Evolutionary conservation across 352 stramenopile genomes (phyloP).

Genomic region (Phytophthora pinifolia): DNA sequence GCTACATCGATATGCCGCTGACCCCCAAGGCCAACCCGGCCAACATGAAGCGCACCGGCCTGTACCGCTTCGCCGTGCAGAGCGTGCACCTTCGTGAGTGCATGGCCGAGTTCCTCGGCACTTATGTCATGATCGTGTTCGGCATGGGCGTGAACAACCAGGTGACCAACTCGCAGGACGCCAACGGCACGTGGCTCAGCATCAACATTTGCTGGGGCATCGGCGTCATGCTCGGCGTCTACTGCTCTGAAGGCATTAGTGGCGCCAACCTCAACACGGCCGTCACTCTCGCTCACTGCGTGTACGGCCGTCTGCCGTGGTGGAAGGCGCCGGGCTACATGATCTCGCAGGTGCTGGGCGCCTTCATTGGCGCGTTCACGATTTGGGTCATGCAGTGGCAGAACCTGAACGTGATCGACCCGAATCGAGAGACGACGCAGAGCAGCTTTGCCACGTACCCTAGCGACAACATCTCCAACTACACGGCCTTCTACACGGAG

Average conservation of each 20-base stretch:
- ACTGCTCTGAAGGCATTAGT: slow-evolving; percentile 42
- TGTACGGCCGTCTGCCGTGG: slow-evolving; percentile 40
- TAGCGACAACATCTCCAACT: slow-evolving; percentile 35
- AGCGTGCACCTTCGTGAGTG: slow-evolving; percentile 41
- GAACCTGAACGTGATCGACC: slow-evolving; percentile 44
- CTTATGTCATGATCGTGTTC: slow-evolving; percentile 53
- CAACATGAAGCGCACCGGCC: neutral
- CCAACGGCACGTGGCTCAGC: slow-evolving; percentile 54
- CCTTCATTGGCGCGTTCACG: slow-evolving; percentile 41
- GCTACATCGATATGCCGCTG: slow-evolving; percentile 11
- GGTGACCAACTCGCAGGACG: slow-evolving; percentile 39
- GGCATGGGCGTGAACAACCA: slow-evolving; percentile 60
- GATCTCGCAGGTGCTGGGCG: slow-evolving; percentile 37
- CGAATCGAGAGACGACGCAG: slow-evolving; percentile 36
- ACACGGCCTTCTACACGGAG: slow-evolving; percentile 55
- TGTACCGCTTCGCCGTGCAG: slow-evolving; percentile 16
- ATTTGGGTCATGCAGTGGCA: slow-evolving; percentile 52
- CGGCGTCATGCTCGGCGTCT: slow-evolving; percentile 48
- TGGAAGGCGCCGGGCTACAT: slow-evolving; percentile 46
- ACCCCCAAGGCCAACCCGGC: slow-evolving; percentile 5
- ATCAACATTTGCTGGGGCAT: slow-evolving; percentile 55
- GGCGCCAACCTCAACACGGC: slow-evolving; percentile 55
- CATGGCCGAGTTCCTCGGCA: slow-evolving; percentile 48
- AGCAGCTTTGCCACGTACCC: slow-evolving; percentile 50
- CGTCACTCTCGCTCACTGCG: slow-evolving; percentile 42